Conservation (phyloP, 1,284 basidiomycete species). For the Ustilago esculenta region DNA sequence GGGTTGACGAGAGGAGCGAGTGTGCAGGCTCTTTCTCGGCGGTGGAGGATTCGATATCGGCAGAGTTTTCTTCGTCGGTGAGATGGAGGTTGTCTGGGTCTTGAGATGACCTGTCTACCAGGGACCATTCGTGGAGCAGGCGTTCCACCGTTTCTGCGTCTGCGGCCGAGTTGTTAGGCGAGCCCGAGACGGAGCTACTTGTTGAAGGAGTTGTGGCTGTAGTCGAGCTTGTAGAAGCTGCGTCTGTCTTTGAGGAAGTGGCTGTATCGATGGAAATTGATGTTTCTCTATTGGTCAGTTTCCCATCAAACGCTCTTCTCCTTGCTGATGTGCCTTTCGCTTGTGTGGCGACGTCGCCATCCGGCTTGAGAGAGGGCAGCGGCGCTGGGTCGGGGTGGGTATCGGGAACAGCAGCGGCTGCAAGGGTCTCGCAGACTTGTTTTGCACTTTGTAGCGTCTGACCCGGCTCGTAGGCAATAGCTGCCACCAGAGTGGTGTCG, state of each 20-base stretch:
- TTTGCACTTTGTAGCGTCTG: constrained; percentile 51
- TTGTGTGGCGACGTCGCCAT: not conserved
- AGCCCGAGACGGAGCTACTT: constrained; percentile 1
- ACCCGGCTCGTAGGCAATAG: constrained; percentile 45
- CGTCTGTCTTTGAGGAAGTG: not conserved
- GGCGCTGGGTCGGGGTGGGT: not conserved
- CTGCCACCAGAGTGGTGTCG: constrained; percentile 54
- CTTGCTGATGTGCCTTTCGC: not conserved
- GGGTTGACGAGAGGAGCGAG: not conserved
- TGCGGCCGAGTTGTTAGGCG: constrained; percentile 2
- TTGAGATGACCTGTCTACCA: constrained; percentile 28
- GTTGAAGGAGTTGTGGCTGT: not conserved
- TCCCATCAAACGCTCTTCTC: constrained; percentile 22
- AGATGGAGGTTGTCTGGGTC: constrained; percentile 41
- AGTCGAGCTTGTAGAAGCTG: not conserved
- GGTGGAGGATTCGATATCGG: constrained; percentile 18
- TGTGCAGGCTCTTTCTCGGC: constrained; percentile 1
- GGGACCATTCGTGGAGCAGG: constrained; percentile 44
- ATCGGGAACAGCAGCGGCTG: constrained; percentile 32
- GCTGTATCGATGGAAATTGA: not conserved
- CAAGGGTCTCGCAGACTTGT: constrained; percentile 43
- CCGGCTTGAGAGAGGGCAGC: not conserved
- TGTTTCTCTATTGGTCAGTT: constrained; percentile 8
- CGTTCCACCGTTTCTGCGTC: constrained; percentile 37
- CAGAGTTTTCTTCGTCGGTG: constrained; percentile 42